Conservation (phyloP, 371 early-diverging fungal species). For the Conidiobolus coronatus region DNA sequence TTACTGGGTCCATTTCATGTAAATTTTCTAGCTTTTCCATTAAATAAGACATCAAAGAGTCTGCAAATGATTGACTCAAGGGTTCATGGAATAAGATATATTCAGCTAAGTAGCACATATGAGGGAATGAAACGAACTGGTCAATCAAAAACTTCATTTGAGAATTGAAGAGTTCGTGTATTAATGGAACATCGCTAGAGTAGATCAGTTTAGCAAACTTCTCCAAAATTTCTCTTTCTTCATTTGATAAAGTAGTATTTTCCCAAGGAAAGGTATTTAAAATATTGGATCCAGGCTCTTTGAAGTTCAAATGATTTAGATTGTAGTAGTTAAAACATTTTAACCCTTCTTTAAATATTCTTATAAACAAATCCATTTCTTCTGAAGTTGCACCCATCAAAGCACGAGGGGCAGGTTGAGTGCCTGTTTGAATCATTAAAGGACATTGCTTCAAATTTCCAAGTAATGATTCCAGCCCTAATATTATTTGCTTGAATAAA, state of each 20-base stretch:
- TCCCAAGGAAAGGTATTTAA: no score
- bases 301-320: slow-evolving; percentile 17
- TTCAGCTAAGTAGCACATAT: slow-evolving; percentile 68
- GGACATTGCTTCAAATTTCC: not conserved
- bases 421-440: not conserved
- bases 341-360: slow-evolving; percentile 65
- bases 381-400: not conserved
- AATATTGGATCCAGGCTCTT: no score
- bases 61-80: slow-evolving; percentile 53
- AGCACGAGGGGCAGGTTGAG: not conserved
- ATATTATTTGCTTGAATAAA: not conserved
- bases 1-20: slow-evolving; percentile 47
- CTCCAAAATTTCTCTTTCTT: slow-evolving; percentile 80
- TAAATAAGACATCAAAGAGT: slow-evolving; percentile 49
- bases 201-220: slow-evolving; percentile 76
- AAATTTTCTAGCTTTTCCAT: slow-evolving; percentile 64
- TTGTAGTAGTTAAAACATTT: slow-evolving; percentile 70
- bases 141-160: slow-evolving; percentile 74
- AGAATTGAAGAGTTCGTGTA: slow-evolving; percentile 83
- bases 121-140: slow-evolving; percentile 49
- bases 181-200: slow-evolving; percentile 66
- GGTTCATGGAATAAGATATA: slow-evolving; percentile 64
- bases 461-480: not conserved
- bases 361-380: slow-evolving; percentile 14
- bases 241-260: slow-evolving; percentile 15